Evolutionary conservation across 2,329 filamentous ascomycete species (phyloP), one percentile per base, ranked within the genome.

Genomic region (Colletotrichum scovillei): DNA sequence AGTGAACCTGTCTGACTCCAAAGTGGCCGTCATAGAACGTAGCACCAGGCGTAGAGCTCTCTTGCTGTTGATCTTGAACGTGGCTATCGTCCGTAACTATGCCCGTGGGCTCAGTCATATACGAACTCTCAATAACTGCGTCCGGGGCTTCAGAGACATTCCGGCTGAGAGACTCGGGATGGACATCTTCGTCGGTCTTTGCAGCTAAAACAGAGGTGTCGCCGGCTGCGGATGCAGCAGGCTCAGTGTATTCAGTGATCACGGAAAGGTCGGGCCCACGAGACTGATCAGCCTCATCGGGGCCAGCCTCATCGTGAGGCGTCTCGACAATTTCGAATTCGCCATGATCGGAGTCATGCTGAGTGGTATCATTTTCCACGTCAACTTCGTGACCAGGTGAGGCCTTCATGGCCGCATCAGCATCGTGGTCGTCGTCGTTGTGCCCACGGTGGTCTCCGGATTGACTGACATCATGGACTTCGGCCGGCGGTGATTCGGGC

Each of bases 241-340:
- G 55, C 26, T 73, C 70, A 7, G 60, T 66, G 49, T 65, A 22
- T 28, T 73, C 67, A 8, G 60, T 70, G 56, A 73, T 62, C 42
- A 14, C 67, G 4, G 70, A 70, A 4, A 73, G 46, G 5, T 69
- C 59, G 9, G 55, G 53, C 24, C 55, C 62, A 7, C n/a, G 46
- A 14, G 46, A 63, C 16, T 16, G 46, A 11, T 56, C 52, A 28
- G 26, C 32, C 7, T 65, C 55, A 3, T 60, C 42, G 26, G 59
- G 52, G 28, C 55, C 63, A 28, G n/a, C 32, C n/a, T 56, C 35
- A 4, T 67, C 56, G 6, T 46, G 46, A 5, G 26, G 46, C 16
- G 35, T 14, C 7, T 60, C 24, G 16, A 32, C 16, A 38, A 57
- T 9, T 4, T 68, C 28, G 5, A 28, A 38, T 4, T 38, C 52